Conservation (phyloP, 371 early-diverging fungal species). For the Mortierella sp. region DNA sequence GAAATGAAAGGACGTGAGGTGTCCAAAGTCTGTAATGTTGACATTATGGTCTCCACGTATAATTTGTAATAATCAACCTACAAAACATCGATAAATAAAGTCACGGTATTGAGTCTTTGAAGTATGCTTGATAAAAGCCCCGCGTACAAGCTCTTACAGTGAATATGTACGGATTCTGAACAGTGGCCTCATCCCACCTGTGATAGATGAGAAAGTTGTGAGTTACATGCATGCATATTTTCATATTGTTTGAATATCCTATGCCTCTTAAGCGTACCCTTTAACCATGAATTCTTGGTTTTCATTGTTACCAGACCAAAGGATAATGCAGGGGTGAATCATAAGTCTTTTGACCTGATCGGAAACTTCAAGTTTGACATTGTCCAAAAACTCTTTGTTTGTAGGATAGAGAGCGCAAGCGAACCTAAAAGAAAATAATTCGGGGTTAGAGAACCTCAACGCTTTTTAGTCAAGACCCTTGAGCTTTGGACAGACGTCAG, state of each 20-base stretch:
- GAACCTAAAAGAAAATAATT: constrained; percentile 43
- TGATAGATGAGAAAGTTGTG: background rate
- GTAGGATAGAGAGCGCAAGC: constrained; percentile 67
- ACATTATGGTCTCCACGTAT: constrained; percentile 43
- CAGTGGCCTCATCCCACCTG: constrained; percentile 44
- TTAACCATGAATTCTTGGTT: constrained; percentile 61
- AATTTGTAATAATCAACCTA: constrained; percentile 48
- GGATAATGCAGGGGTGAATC: constrained; percentile 58
- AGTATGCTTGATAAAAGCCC: background rate
- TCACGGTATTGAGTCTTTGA: background rate
- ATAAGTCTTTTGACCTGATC: constrained; percentile 56
- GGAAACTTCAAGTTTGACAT: constrained; percentile 58
- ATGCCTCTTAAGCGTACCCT: constrained; percentile 12
- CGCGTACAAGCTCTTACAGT: constrained; percentile 14
- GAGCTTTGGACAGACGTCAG: too few relatives aligned
- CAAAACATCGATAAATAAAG: background rate
- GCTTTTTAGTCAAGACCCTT: too few relatives aligned
- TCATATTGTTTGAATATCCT: background rate
- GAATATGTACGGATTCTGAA: constrained; percentile 43
- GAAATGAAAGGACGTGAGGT: constrained; percentile 37
- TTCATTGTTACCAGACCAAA: constrained; percentile 71
- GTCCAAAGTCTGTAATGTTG: constrained; percentile 16
- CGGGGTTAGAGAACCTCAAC: too few relatives aligned
- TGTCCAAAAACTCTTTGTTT: constrained; percentile 51
- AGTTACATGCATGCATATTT: background rate